phyloP scores from a whole-genome alignment of 176 grass and related monocot species.

The Carex kokanica region DNA sequence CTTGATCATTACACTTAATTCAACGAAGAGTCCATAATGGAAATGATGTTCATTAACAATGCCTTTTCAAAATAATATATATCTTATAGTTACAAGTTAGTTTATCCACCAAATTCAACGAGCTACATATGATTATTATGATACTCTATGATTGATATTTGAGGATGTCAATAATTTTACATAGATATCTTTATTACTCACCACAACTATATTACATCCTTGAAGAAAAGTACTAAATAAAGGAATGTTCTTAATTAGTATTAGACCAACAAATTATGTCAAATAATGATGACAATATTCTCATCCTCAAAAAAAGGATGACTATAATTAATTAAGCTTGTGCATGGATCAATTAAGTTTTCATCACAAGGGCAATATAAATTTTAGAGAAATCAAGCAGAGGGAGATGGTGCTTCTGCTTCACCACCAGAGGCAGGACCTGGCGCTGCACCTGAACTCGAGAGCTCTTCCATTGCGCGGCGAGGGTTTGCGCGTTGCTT shows the following conservation, averaged over 20 bases:
- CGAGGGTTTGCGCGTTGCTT: conserved; percentile 22
- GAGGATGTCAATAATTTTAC: background rate
- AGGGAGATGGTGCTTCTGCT: background rate
- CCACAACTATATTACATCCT: background rate
- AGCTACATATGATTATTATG: no score
- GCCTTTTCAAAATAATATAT: no score
- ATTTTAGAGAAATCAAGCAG: background rate
- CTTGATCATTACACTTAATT: no score
- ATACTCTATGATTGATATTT: no score
- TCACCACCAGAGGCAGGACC: background rate
- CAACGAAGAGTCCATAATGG: no score
- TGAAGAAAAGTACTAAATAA: background rate
- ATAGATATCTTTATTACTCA: no score
- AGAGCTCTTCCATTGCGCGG: conserved; percentile 23
- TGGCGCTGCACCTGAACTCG: conserved; percentile 27
- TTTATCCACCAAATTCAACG: no score
- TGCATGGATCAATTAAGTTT: background rate
- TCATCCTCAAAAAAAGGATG: background rate
- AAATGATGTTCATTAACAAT: no score
- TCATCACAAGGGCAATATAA: background rate
- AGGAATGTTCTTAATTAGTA: background rate
- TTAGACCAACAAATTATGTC: background rate
- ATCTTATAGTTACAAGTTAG: no score
- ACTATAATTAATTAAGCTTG: background rate
- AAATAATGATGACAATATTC: background rate